Percentiles rank a stretch among this genome's conserved stretches.
Evolutionary conservation across 2,329 filamentous ascomycete species (phyloP).

Genomic region (Coniella lustricola): DNA sequence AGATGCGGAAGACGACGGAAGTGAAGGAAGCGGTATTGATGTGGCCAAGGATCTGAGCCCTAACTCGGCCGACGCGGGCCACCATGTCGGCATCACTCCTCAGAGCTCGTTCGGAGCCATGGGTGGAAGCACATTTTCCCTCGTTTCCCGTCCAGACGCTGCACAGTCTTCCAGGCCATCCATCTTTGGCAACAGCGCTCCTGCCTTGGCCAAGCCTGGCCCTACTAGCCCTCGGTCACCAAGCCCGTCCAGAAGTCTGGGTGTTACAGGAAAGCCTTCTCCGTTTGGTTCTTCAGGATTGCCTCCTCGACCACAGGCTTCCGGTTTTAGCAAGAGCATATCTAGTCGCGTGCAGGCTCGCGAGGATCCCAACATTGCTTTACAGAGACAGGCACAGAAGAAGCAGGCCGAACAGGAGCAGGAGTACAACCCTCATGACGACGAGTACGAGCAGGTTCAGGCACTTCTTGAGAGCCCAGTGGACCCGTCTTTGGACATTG

Average conservation of each 20-base stretch:
- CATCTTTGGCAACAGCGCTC: constrained; percentile 50
- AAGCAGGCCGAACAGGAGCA: constrained; percentile 51
- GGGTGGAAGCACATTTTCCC: constrained; percentile 39
- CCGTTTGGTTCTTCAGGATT: constrained; percentile 54
- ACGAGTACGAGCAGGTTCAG: constrained; percentile 68
- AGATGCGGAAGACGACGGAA: constrained; percentile 39
- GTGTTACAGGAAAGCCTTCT: constrained; percentile 43
- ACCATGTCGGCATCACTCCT: constrained; percentile 46
- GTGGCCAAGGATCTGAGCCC: constrained; percentile 58
- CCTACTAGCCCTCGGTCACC: constrained; percentile 62
- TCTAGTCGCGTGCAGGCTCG: constrained; percentile 31
- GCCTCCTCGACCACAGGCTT: constrained; percentile 24
- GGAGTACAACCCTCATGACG: constrained; percentile 49
- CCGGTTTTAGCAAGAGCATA: constrained; percentile 29
- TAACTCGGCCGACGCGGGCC: constrained; percentile 34
- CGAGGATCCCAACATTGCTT: constrained; percentile 41
- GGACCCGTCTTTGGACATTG: constrained; percentile 53
- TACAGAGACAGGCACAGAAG: constrained; percentile 45
- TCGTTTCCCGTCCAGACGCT: constrained; percentile 38
- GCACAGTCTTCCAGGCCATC: constrained; percentile 31
- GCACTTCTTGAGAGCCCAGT: constrained; percentile 54
- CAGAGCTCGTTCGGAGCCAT: constrained; percentile 52
- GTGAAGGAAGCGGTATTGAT: constrained; percentile 56
- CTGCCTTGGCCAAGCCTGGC: constrained; percentile 47
- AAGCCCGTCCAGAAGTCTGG: constrained; percentile 58